These are phyloP conservation scores for Nemania sp. DNA, from an alignment of 2,329 filamentous ascomycete genomes.

Conservation along the genomic window DNA sequence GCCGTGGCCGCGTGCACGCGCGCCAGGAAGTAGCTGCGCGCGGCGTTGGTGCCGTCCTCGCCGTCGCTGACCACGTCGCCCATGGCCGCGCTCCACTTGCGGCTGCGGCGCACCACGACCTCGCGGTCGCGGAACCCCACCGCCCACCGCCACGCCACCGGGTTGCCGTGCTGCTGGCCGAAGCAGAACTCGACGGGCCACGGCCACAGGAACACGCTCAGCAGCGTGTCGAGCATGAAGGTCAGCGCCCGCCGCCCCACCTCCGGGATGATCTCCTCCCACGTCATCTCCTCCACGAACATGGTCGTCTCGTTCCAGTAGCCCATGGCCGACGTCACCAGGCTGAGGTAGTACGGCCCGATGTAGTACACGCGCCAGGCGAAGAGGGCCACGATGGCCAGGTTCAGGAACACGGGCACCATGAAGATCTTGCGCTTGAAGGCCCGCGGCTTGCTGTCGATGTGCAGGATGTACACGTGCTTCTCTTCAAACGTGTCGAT, in stretches of 20 bases:
- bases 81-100: constrained; percentile 75
- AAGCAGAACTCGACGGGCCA: constrained; percentile 81
- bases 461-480: constrained; percentile 85
- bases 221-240: constrained; percentile 79
- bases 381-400: constrained; percentile 73
- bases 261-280: constrained; percentile 67
- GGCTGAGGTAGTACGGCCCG: constrained; percentile 76
- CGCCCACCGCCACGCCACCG: constrained; percentile 77
- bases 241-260: constrained; percentile 70
- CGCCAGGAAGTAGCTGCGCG: constrained; percentile 69
- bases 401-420: constrained; percentile 82
- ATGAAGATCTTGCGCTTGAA: constrained; percentile 88
- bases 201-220: constrained; percentile 75
- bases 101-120: constrained; percentile 82
- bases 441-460: constrained; percentile 75
- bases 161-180: constrained; percentile 68
- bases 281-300: constrained; percentile 67
- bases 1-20: constrained; percentile 77
- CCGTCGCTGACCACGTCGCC: constrained; percentile 45
- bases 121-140: constrained; percentile 84
- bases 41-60: constrained; percentile 53
- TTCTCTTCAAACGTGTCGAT: constrained; percentile 72
- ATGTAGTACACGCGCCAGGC: constrained; percentile 76
- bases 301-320: constrained; percentile 75
- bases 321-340: constrained; percentile 74